phyloP scores from a whole-genome alignment of 106 monocot genomes.

The Dendrobium chrysotoxum region DNA sequence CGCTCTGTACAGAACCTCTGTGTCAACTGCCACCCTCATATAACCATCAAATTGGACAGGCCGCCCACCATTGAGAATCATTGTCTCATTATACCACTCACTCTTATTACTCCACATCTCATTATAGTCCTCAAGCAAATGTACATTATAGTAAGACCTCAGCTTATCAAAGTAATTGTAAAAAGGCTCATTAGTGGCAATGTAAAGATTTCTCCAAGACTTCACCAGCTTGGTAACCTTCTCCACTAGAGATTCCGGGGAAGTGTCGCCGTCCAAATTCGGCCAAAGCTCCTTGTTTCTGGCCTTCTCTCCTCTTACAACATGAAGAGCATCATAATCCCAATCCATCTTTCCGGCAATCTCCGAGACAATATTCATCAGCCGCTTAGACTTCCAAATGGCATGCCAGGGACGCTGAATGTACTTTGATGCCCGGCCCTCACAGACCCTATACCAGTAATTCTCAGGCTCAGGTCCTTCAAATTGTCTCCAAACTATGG shows the following conservation, averaged over 20 bases:
- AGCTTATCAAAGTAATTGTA: conserved; percentile 71
- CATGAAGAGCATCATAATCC: conserved; percentile 88
- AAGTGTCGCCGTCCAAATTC: conserved; percentile 67
- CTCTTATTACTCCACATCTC: conserved; percentile 81
- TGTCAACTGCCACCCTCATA: conserved; percentile 80
- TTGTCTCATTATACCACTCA: conserved; percentile 81
- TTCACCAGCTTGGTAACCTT: conserved; percentile 57
- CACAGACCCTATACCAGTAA: conserved; percentile 92
- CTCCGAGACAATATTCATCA: conserved; percentile 80
- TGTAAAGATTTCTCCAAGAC: conserved; percentile 68
- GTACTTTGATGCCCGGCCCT: conserved; percentile 74
- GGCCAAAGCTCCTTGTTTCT: conserved; percentile 74
- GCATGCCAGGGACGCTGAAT: conserved; percentile 83
- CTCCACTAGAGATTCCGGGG: conserved; percentile 50
- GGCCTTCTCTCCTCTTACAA: conserved; percentile 79
- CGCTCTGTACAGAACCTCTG: conserved; percentile 84
- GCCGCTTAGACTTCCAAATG: conserved; percentile 75
- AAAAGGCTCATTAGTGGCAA: conserved; percentile 79
- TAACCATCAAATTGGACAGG: conserved; percentile 91
- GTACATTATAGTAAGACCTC: conserved; percentile 63
- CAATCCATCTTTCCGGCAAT: conserved; percentile 79
- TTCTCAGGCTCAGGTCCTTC: conserved; percentile 73
- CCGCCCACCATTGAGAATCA: conserved; percentile 58
- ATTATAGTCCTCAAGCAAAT: conserved; percentile 79
- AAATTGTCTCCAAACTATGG: conserved; percentile 84